phyloP scores from a whole-genome alignment of 352 stramenopile genomes.

The Phytopythium litorale region DNA sequence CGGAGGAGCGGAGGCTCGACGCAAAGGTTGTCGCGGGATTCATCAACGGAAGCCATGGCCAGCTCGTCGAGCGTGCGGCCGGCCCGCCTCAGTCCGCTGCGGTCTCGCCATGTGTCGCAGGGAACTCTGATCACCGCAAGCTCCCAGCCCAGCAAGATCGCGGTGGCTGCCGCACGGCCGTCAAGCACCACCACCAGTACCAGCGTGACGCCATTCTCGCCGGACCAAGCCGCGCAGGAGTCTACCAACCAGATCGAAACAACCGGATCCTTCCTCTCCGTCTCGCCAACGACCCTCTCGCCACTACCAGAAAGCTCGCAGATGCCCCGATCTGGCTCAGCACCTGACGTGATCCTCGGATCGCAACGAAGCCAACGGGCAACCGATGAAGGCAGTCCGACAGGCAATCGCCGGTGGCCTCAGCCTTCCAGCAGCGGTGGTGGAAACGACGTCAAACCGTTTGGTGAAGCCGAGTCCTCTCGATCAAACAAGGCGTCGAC shows the following conservation, averaged over 20 bases:
- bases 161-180: constrained; percentile 1
- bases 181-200: background rate
- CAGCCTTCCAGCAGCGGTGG: background rate
- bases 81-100: constrained; percentile 3
- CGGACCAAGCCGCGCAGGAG: background rate
- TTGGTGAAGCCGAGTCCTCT: background rate
- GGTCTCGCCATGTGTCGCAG: constrained; percentile 7
- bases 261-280: background rate
- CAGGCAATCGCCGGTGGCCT: background rate
- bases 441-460: background rate
- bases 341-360: background rate
- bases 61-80: background rate
- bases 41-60: background rate
- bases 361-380: background rate
- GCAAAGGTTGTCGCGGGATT: background rate
- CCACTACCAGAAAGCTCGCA: background rate
- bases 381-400: background rate
- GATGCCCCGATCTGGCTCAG: background rate
- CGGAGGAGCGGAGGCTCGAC: background rate
- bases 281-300: background rate
- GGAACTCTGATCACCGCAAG: background rate
- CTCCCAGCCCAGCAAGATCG: constrained; percentile 2
- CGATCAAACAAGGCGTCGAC: background rate
- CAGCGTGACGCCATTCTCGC: constrained; percentile 3
- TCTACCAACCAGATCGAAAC: background rate